Percentiles rank a stretch among this genome's conserved stretches.
phyloP scores from a whole-genome alignment of 2,329 filamentous ascomycete species.

The Aspergillus puulaauensis region DNA sequence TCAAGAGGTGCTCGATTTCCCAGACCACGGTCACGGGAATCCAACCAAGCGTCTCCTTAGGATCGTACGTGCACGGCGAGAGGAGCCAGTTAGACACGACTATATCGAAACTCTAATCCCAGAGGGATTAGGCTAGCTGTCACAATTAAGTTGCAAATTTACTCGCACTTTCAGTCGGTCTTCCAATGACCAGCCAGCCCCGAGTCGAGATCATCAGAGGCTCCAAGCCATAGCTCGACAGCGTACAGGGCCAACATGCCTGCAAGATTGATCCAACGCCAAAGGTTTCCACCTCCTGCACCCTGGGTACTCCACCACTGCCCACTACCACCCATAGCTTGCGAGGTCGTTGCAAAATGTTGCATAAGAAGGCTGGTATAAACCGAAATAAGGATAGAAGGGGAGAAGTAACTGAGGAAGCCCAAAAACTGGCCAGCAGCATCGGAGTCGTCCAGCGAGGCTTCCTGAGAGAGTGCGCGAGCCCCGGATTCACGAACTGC shows the following conservation, averaged over 20 bases:
- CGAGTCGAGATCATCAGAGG: slow-evolving; percentile 67
- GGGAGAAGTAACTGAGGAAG: slow-evolving; percentile 89
- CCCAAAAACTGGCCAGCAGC: slow-evolving; percentile 77
- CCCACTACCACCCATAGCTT: slow-evolving; percentile 59
- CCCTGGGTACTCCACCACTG: slow-evolving; percentile 85
- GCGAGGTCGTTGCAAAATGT: slow-evolving; percentile 77
- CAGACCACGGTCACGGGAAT: neutral
- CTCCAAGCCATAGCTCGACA: slow-evolving; percentile 83
- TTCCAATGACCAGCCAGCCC: slow-evolving; percentile 84
- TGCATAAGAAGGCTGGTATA: slow-evolving; percentile 95
- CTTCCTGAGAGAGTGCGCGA: slow-evolving; percentile 77
- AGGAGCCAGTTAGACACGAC: neutral
- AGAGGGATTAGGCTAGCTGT: neutral
- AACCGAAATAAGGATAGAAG: slow-evolving; percentile 89
- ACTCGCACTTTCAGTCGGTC: slow-evolving; percentile 63
- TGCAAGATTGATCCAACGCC: slow-evolving; percentile 90
- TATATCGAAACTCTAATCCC: neutral
- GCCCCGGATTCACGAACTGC: slow-evolving; percentile 86
- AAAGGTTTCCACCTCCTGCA: slow-evolving; percentile 80
- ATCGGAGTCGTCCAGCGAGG: slow-evolving; percentile 80
- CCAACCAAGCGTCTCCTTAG: neutral
- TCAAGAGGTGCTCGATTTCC: neutral
- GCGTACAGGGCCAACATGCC: slow-evolving; percentile 88
- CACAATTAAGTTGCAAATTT: neutral
- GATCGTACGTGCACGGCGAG: neutral